phyloP scores from a whole-genome alignment of 2,329 filamentous ascomycete genomes.

The Fusarium praegraminearum region DNA sequence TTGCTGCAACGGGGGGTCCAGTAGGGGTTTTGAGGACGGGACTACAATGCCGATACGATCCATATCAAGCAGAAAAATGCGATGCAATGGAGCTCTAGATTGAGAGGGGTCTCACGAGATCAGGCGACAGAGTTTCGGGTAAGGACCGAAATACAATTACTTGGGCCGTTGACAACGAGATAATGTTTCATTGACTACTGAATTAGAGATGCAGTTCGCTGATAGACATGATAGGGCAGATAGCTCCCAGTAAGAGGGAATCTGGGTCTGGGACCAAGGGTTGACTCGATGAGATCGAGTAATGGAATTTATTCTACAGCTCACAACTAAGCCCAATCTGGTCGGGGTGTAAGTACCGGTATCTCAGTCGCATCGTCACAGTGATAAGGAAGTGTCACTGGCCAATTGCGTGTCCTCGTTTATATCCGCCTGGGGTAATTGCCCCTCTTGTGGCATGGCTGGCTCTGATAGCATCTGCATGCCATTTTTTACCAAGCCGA shows the following conservation, averaged over 20 bases:
- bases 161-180: slow-evolving; percentile 15
- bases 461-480: slow-evolving; percentile 37
- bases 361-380: slow-evolving; percentile 35
- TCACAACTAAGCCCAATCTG: slow-evolving; percentile 30
- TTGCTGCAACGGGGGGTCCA: not conserved
- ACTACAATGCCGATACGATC: slow-evolving; percentile 2
- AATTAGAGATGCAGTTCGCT: not conserved
- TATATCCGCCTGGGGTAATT: slow-evolving; percentile 43
- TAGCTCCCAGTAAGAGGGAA: slow-evolving; percentile 19
- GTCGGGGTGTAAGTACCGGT: slow-evolving; percentile 23
- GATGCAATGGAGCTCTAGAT: slow-evolving; percentile 2
- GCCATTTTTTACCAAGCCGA: slow-evolving; percentile 25
- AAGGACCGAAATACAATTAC: slow-evolving; percentile 14
- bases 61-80: slow-evolving; percentile 6
- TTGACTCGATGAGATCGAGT: slow-evolving; percentile 63
- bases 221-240: slow-evolving; percentile 33
- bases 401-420: slow-evolving; percentile 34
- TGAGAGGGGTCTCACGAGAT: slow-evolving; percentile 1
- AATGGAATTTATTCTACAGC: slow-evolving; percentile 46
- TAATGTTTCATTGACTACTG: slow-evolving; percentile 27
- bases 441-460: slow-evolving; percentile 35
- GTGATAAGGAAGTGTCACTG: slow-evolving; percentile 34
- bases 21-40: not conserved
- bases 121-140: slow-evolving; percentile 21
- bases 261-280: slow-evolving; percentile 28